Base-by-base conservation (phyloP, 148 eudicot genomes). In the Amaranthus hypochondriacus region DNA sequence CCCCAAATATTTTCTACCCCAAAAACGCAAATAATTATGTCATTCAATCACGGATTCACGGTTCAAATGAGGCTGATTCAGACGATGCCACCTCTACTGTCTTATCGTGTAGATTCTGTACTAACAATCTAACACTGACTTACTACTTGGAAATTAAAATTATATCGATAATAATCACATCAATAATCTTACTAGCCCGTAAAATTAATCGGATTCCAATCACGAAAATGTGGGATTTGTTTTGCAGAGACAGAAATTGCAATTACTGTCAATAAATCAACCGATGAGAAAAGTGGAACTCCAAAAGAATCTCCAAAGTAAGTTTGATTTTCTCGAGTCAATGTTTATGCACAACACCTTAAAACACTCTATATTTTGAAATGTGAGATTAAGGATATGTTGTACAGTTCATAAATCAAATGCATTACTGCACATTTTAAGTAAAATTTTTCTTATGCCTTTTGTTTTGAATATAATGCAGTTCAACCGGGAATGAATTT, bases 281-380 rank as follows among this genome's bases (percentile, higher is more conserved):
- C 56, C 66, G 83, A 67, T 68, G 89, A 75, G 68, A 67, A 73
- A 54, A 76, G 62, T 70, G 82, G 83, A 70, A 81, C 79, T 73
- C 73, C 65, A 59, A 82, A 72, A 50, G 71, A 63, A 73, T 73
- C 83, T 83, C 75, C 82, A 73, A 66, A 81, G 95, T 88, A 82
- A 83, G 84, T 60, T 56, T 77, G 63, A 28, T 62, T 42, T 4
- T 28, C 43, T 42, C 42, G 0, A 13, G 21, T 64, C n/a, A 28
- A 28, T 28, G 39, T 28, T 28, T 28, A 28, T 28, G 39, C 39
- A 28, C 28, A 3, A 28, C 63, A 60, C 14, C 12, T 60, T 60
- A 60, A 28, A 28, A 60, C 12, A 7, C 12, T 12, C 63, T 39
- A 60, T 60, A 6, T 60, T 60, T 60, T 58, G 9, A 18, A 58